Conservation (phyloP, 2,329 filamentous ascomycete genomes). For the Cladobotryum protrusum region DNA sequence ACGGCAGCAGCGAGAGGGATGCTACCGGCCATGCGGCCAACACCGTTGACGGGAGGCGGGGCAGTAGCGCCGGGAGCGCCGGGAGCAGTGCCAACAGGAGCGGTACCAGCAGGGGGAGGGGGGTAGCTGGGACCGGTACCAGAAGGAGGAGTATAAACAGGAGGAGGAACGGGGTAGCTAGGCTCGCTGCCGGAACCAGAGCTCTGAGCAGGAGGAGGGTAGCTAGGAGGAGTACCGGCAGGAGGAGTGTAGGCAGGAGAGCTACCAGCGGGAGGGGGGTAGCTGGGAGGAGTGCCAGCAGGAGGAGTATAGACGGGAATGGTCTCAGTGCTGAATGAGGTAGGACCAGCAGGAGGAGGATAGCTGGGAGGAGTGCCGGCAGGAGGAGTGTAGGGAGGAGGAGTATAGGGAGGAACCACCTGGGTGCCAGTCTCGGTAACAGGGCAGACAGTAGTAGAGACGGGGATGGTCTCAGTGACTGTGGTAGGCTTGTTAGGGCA, state of each 20-base stretch:
- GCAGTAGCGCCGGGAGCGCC: neutral
- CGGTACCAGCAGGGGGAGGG: conserved; percentile 19
- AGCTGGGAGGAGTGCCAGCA: neutral
- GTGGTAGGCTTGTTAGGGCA: conserved; percentile 44
- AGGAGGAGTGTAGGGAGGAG: conserved; percentile 6
- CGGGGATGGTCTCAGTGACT: conserved; percentile 31
- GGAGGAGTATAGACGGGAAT: neutral
- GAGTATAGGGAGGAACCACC: conserved; percentile 24
- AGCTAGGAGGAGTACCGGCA: conserved; percentile 4
- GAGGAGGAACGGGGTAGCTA: neutral
- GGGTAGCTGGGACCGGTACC: conserved; percentile 13
- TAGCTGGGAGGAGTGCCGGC: conserved; percentile 11
- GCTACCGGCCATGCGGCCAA: neutral
- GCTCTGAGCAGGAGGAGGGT: neutral
- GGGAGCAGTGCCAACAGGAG: conserved; percentile 1
- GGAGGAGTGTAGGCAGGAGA: neutral
- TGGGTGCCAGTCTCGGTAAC: conserved; percentile 7
- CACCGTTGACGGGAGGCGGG: neutral
- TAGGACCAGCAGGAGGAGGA: too few relatives aligned
- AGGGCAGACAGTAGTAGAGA: conserved; percentile 36
- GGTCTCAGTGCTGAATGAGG: conserved; percentile 20
- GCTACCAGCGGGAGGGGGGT: neutral
- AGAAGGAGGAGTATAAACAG: neutral
- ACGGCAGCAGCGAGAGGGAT: neutral
- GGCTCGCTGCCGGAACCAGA: too few relatives aligned